Evolutionary conservation across 805 yeast genomes (phyloP).

Genomic region (Candida incommunis): DNA sequence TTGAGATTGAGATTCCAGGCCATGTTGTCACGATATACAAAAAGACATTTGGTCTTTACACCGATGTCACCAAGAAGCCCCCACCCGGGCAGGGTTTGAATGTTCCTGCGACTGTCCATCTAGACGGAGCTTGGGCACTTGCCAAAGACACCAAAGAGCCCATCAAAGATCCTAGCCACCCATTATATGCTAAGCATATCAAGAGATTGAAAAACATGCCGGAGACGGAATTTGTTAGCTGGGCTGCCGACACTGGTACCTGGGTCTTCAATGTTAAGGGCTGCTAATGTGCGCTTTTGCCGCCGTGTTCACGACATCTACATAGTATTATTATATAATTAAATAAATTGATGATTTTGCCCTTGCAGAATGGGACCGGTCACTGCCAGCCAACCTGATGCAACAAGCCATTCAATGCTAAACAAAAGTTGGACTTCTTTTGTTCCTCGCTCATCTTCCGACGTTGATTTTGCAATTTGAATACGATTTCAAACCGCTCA

Average conservation of each 20-base stretch:
- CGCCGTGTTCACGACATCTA: too few relatives aligned
- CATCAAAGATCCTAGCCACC: slow-evolving; percentile 65
- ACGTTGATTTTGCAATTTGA: slow-evolving; percentile 76
- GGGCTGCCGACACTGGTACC: slow-evolving; percentile 51
- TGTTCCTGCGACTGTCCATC: slow-evolving; percentile 53
- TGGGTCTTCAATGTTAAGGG: slow-evolving; percentile 23
- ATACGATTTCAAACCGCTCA: slow-evolving; percentile 32
- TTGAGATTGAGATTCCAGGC: slow-evolving; percentile 48
- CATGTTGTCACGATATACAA: slow-evolving; percentile 46
- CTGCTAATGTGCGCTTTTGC: slow-evolving; percentile 9
- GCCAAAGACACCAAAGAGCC: slow-evolving; percentile 56
- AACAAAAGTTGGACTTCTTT: too few relatives aligned
- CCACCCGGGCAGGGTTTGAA: slow-evolving; percentile 73
- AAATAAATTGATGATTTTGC: not conserved
- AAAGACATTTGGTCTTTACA: slow-evolving; percentile 56
- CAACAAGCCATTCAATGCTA: too few relatives aligned
- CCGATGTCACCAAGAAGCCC: slow-evolving; percentile 48
- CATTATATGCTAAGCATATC: slow-evolving; percentile 54
- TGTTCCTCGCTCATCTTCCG: slow-evolving; percentile 27
- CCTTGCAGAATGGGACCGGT: too few relatives aligned
- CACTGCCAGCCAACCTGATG: too few relatives aligned
- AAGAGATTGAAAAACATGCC: slow-evolving; percentile 46
- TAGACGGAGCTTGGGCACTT: slow-evolving; percentile 73
- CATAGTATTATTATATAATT: not conserved
- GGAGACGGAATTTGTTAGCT: slow-evolving; percentile 52